A percentile compares a stretch with the other conserved stretches of the same genome.
These are phyloP conservation scores for Aspergillus neotritici DNA, from an alignment of 2,329 filamentous ascomycete species.

Conservation along the genomic window DNA sequence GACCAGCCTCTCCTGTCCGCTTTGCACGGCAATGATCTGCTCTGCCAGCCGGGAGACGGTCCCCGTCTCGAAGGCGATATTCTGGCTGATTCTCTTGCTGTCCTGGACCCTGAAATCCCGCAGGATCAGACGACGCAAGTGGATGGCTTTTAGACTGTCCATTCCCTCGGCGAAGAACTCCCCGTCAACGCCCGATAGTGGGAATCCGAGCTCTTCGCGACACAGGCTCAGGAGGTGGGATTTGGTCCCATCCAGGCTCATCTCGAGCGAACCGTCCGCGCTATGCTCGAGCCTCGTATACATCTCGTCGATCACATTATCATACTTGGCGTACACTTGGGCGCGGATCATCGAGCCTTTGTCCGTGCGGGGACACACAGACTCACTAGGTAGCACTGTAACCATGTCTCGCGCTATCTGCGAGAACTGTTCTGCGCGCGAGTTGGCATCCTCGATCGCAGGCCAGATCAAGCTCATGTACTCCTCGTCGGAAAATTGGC, in stretches of 20 bases:
- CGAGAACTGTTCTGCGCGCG: slow-evolving; percentile 39
- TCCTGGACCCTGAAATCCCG: slow-evolving; percentile 34
- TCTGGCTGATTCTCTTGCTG: slow-evolving; percentile 27
- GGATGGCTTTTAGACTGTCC: slow-evolving; percentile 45
- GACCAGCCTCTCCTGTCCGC: slow-evolving; percentile 7
- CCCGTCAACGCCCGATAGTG: slow-evolving; percentile 24
- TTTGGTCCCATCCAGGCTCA: slow-evolving; percentile 29
- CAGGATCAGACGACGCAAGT: slow-evolving; percentile 40
- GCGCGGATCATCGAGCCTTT: slow-evolving; percentile 51
- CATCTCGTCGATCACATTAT: slow-evolving; percentile 38
- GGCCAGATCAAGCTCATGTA: slow-evolving; percentile 37
- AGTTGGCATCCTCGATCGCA: slow-evolving; percentile 35
- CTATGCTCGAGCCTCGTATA: slow-evolving; percentile 17
- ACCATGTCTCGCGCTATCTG: slow-evolving; percentile 42
- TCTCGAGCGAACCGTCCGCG: slow-evolving; percentile 24
- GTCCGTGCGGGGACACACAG: slow-evolving; percentile 46
- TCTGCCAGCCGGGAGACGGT: slow-evolving; percentile 34
- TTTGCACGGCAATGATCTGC: slow-evolving; percentile 28
- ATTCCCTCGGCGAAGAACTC: slow-evolving; percentile 45
- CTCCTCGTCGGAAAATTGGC: slow-evolving; percentile 24
- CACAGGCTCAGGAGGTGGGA: slow-evolving; percentile 27
- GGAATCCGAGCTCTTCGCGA: slow-evolving; percentile 28
- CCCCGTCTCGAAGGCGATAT: slow-evolving; percentile 42
- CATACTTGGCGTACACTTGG: slow-evolving; percentile 44
- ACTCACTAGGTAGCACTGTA: slow-evolving; percentile 27